These are phyloP conservation scores for Malassezia caprae DNA, from an alignment of 1,284 basidiomycete genomes.

Conservation along the genomic window DNA sequence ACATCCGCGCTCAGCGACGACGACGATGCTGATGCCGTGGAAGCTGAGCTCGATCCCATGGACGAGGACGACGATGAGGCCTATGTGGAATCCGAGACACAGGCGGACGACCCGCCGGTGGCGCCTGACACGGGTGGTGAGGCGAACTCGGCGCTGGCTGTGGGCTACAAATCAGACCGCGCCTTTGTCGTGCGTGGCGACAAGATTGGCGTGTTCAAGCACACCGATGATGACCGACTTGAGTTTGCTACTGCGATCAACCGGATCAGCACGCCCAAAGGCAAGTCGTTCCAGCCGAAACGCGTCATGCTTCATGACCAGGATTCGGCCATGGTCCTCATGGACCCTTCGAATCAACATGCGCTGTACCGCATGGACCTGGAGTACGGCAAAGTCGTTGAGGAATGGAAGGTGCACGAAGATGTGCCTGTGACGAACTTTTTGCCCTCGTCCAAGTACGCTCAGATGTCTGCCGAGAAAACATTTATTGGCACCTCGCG, in stretches of 20 bases:
- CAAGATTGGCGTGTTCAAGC: slow-evolving; percentile 94
- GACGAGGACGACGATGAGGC: slow-evolving; percentile 52
- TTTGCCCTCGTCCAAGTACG: slow-evolving; percentile 85
- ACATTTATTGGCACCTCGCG: slow-evolving; percentile 85
- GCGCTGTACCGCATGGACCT: slow-evolving; percentile 86
- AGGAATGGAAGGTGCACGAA: slow-evolving; percentile 96
- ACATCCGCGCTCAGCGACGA: slow-evolving; percentile 17
- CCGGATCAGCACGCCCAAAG: slow-evolving; percentile 68
- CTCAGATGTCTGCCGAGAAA: slow-evolving; percentile 82
- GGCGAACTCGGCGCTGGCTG: slow-evolving; percentile 73
- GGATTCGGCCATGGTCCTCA: slow-evolving; percentile 88
- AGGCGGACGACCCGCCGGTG: slow-evolving; percentile 25
- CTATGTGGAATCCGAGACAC: slow-evolving; percentile 47
- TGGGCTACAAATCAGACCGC: slow-evolving; percentile 90
- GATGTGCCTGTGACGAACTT: slow-evolving; percentile 76
- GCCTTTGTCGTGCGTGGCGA: slow-evolving; percentile 91
- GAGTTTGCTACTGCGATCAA: slow-evolving; percentile 82
- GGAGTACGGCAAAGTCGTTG: slow-evolving; percentile 89
- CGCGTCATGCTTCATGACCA: slow-evolving; percentile 95
- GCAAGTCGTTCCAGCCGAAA: slow-evolving; percentile 72
- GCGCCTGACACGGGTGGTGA: slow-evolving; percentile 20
- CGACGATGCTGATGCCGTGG: slow-evolving; percentile 29
- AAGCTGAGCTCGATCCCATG: slow-evolving; percentile 20
- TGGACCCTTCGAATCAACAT: slow-evolving; percentile 73
- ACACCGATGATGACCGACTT: slow-evolving; percentile 64